Base-by-base conservation (phyloP, 2,329 filamentous ascomycete species). In the Microsporum ferrugineum region DNA sequence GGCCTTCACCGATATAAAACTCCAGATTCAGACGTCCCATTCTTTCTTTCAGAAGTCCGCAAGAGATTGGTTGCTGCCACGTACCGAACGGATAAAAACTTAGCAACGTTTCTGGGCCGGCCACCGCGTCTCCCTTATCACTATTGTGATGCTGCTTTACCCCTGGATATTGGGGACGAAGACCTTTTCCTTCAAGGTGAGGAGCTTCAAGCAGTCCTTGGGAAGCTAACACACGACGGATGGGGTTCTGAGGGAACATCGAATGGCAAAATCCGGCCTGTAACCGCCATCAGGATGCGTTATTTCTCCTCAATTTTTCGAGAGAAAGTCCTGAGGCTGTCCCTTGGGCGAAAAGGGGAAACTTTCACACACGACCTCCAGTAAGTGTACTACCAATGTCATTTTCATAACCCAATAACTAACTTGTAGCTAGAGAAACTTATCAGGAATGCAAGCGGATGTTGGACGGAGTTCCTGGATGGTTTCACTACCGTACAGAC, bases 81-180 rank as follows among this genome's bases (percentile, higher is more conserved):
- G 17, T 70, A 70, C 43, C 65, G 59, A 33, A 43, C 64, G 5
- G 71, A 72, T 56, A 72, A 71, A 60, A 67, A 63, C 27, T 63
- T 71, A n/a, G 66, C 70, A 6, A 70, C 67, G 2, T 68, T 71
- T 58, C 60, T 71, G 2, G 69, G 69, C 10, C 65, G 70, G 29
- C 70, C 70, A n/a, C 70, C 69, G 2, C 62, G 67, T 5, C 66
- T 72, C 12, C 67, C 66, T 29, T 66, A 66, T 61, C 65, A 65
- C 34, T 72, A 70, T 60, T 72, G 68, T 61, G 66, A 70, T 56
- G 63, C 66, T 5, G 34, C 51, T 29, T 59, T 67, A 51, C 70
- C 69, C 4, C 63, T 71, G n/a, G 69, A 72, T 39, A 47, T 72
- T 36, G 68, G 67, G 55, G 66, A 70, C 49, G 67, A 69, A 2